Base-by-base conservation (phyloP, 2,329 filamentous ascomycete species). In the Stagonosporopsis chrysanthemi region DNA sequence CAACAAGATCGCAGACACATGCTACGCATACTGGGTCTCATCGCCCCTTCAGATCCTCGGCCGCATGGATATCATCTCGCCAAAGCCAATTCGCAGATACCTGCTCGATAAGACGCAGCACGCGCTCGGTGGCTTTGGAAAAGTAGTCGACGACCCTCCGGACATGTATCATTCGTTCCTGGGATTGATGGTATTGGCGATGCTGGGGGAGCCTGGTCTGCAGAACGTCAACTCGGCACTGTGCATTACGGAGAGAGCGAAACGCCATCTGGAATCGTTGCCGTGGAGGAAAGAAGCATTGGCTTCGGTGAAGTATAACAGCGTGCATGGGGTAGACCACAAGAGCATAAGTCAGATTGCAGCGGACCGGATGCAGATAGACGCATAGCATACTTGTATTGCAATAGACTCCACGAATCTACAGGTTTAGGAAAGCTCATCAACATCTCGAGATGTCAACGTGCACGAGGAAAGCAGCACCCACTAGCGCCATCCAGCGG, bases 1-100 rank as follows among this genome's bases (percentile, higher is more conserved):
- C 73, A 97, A 97, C 79, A 99, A 99, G 76, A 84, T 88, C 44
- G 90, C 91, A 9, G 95, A 99, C 77, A 98, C 95, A 0, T 99
- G 95, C 78, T 99, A 99, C 76, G 89, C 87, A 22, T 99, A 94
- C 82, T 99, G 95, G 95, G 91, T 91, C 0, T 83, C 84, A 4
- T 92, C 86, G 2, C 86, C 92, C 47, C 74, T 76, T 9, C 62
- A 67, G 44, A 58, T 73, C 3, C 66, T 77, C 14, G 68, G 65
- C 14, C 66, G 83, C 53, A 76, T 82, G 12, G 74, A 82, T 1
- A 77, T 92, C n/a, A 77, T 92, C 26, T 82, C 88, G 55, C 75
- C 78, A 5, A 71, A 75, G 11, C 82, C 87, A 0, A 86, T 90
- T 41, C 86, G 91, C n/a, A 83, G 84, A 45, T 98, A 95, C 77